Percentiles rank a stretch among this genome's conserved stretches.
phyloP scores from a whole-genome alignment of 116 monocot species.

The Phalaenopsis hybrid region DNA sequence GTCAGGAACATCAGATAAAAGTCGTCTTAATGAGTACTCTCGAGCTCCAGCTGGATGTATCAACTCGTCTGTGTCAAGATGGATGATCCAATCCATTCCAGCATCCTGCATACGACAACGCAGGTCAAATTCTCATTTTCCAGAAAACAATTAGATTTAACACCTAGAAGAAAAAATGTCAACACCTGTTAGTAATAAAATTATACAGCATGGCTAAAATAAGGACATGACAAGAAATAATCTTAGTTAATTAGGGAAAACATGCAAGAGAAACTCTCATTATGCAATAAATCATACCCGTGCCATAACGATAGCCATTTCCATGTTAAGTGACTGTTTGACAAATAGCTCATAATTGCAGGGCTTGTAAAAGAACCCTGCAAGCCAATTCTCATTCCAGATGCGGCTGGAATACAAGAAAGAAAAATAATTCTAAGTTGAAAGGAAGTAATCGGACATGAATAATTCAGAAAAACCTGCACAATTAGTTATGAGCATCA shows the following conservation, averaged over 20 bases:
- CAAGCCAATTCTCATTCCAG: conserved; percentile 97
- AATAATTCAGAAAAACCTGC: neutral
- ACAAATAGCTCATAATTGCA: conserved; percentile 99
- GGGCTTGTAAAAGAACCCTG: conserved; percentile 94
- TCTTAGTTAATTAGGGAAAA: neutral
- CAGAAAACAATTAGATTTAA: too few relatives aligned
- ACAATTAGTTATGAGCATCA: neutral
- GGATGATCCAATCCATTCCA: conserved; percentile 92
- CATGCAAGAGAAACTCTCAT: neutral
- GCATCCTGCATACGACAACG: conserved; percentile 52
- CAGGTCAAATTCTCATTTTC: neutral
- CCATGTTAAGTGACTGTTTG: conserved; percentile 98
- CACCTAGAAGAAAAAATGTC: too few relatives aligned
- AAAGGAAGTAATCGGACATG: neutral
- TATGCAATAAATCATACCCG: conserved; percentile 46
- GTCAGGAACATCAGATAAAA: conserved; percentile 69
- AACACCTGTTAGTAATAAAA: neutral
- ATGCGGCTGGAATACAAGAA: conserved; percentile 55
- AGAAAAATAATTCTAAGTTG: neutral
- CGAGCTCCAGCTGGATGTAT: conserved; percentile 81
- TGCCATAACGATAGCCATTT: conserved; percentile 97
- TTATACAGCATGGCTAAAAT: neutral
- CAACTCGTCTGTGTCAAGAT: conserved; percentile 94
- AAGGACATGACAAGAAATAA: neutral
- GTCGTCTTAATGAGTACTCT: conserved; percentile 74